These are phyloP conservation scores for Alternaria tenuissima DNA, from an alignment of 2,329 filamentous ascomycete species.

Conservation along the genomic window DNA sequence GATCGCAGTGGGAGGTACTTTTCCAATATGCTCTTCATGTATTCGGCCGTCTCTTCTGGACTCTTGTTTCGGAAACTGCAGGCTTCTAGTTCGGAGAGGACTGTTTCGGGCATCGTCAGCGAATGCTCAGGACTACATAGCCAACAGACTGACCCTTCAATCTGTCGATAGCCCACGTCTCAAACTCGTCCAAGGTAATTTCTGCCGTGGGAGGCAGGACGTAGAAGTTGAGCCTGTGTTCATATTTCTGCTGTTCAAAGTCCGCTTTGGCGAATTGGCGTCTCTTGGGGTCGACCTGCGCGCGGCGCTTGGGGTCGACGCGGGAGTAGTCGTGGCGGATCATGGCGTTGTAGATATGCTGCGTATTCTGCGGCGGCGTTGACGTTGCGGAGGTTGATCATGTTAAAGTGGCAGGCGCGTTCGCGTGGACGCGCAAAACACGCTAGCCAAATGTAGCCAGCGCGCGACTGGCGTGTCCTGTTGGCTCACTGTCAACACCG, in stretches of 20 bases:
- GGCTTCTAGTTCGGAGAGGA: constrained; percentile 87
- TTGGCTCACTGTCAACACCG: not conserved
- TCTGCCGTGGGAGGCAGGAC: constrained; percentile 86
- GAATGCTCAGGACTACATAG: rapidly evolving
- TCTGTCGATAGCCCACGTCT: constrained; percentile 97
- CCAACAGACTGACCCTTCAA: constrained; percentile 66
- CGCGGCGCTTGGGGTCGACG: constrained; percentile 75
- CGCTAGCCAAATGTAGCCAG: constrained; percentile 17
- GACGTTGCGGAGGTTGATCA: constrained; percentile 9
- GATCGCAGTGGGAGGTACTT: constrained; percentile 85
- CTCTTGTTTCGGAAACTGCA: constrained; percentile 94
- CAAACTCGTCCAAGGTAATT: constrained; percentile 95
- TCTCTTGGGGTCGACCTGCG: constrained; percentile 79
- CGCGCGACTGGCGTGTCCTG: constrained; percentile 10
- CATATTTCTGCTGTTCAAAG: constrained; percentile 81
- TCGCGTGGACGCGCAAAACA: constrained; percentile 28
- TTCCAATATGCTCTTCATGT: constrained; percentile 86
- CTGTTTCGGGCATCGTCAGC: constrained; percentile 53
- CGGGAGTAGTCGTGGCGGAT: constrained; percentile 53
- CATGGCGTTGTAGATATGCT: constrained; percentile 31
- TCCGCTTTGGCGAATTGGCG: constrained; percentile 82
- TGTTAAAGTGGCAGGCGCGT: constrained; percentile 31
- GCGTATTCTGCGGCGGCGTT: constrained; percentile 11
- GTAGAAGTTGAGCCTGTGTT: constrained; percentile 92
- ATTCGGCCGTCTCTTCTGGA: constrained; percentile 78